Evolutionary conservation across 306 rosid genomes (phyloP).

Genomic region (Abrus pulchellus): DNA sequence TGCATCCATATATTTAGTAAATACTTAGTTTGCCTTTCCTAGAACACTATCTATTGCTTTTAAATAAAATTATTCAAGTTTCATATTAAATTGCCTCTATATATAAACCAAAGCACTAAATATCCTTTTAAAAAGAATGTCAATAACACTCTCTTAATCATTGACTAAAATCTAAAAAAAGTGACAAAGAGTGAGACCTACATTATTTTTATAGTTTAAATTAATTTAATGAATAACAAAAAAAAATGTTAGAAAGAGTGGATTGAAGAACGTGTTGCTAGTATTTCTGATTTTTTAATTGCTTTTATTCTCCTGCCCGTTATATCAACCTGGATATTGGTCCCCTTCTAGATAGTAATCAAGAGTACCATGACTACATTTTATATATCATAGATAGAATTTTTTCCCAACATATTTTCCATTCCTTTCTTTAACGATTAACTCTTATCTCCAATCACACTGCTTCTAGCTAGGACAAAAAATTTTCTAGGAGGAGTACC

Average conservation of each 20-base stretch:
- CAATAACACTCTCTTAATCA: too few species aligned
- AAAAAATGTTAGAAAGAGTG: too few species aligned
- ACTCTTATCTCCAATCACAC: constrained; percentile 8
- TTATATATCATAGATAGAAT: neutral
- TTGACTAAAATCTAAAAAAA: too few species aligned
- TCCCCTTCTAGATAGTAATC: neutral
- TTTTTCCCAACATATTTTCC: neutral
- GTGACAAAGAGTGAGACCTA: too few species aligned
- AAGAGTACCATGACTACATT: neutral
- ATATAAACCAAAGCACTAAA: neutral
- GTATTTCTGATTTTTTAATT: neutral
- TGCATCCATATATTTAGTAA: neutral
- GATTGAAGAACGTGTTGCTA: too few species aligned
- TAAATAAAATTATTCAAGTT: constrained; percentile 15
- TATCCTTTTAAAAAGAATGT: neutral
- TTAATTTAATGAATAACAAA: too few species aligned
- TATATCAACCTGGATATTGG: neutral
- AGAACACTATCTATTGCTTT: constrained; percentile 23
- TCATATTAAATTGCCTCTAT: neutral
- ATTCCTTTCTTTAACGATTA: neutral
- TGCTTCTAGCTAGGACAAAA: constrained; percentile 11
- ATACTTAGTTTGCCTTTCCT: constrained; percentile 1
- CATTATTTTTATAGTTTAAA: too few species aligned
- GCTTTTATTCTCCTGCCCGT: neutral
- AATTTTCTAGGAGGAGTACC: neutral